These are phyloP conservation scores for Pseudozyma thailandica DNA, from an alignment of 1,284 basidiomycete species.

Conservation along the genomic window DNA sequence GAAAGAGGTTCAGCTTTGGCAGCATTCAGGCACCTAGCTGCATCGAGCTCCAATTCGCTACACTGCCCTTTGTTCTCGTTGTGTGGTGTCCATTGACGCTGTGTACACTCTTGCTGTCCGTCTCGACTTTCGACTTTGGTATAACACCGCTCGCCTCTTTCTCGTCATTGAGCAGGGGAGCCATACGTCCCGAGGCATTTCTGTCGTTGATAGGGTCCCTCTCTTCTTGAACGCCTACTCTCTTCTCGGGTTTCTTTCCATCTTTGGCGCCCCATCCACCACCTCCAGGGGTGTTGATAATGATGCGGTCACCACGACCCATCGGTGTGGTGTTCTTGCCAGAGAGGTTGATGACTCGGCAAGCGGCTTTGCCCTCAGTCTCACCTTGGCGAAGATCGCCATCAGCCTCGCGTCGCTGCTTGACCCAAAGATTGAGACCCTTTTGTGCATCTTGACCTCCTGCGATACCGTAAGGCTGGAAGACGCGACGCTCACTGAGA, in stretches of 20 bases:
- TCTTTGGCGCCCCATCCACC: constrained; percentile 80
- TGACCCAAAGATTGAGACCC: constrained; percentile 91
- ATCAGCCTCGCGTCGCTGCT: constrained; percentile 77
- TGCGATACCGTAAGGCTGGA: constrained; percentile 87
- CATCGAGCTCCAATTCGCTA: constrained; percentile 53
- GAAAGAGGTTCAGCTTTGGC: neutral
- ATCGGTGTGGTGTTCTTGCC: constrained; percentile 87
- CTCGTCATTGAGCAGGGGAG: constrained; percentile 37
- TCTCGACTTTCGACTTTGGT: constrained; percentile 15
- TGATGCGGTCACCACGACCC: constrained; percentile 82
- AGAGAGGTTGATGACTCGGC: constrained; percentile 84
- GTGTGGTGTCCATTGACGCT: constrained; percentile 32
- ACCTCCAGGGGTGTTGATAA: constrained; percentile 90
- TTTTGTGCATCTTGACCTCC: constrained; percentile 81
- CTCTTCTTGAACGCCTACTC: constrained; percentile 6
- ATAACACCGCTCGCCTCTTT: constrained; percentile 32
- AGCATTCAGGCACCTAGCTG: constrained; percentile 48
- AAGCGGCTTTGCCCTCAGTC: constrained; percentile 50
- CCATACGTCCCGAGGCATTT: constrained; percentile 46
- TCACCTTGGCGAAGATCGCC: constrained; percentile 72
- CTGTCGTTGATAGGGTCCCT: constrained; percentile 34
- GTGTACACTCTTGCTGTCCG: constrained; percentile 17
- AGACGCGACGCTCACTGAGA: constrained; percentile 85
- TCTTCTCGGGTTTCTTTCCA: neutral
- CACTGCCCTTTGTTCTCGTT: constrained; percentile 48